phyloP scores from a whole-genome alignment of 2,329 filamentous ascomycete genomes.

The Zymoseptoria pseudotritici region DNA sequence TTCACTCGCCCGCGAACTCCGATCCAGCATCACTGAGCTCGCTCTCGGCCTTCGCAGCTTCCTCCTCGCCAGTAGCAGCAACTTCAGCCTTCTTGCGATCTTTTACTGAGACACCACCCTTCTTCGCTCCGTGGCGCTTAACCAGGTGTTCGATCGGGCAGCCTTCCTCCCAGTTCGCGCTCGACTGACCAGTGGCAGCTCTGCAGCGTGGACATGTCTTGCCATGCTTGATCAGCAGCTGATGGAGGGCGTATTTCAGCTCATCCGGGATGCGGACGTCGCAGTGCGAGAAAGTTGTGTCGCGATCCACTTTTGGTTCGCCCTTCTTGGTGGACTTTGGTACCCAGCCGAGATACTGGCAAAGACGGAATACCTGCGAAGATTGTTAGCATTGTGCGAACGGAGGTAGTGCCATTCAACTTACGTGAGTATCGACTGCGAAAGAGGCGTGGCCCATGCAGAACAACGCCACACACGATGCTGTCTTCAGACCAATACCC shows the following conservation, averaged over 20 bases:
- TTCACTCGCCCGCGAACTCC: conserved; percentile 26
- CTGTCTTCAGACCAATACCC: conserved; percentile 60
- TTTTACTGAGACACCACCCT: conserved; percentile 31
- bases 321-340: conserved; percentile 40
- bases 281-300: conserved; percentile 52
- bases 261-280: conserved; percentile 55
- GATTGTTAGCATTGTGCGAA: background rate
- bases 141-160: conserved; percentile 60
- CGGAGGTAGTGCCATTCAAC: background rate
- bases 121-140: conserved; percentile 48
- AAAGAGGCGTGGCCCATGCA: conserved; percentile 57
- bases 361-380: conserved; percentile 49
- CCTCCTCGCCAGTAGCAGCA: conserved; percentile 67
- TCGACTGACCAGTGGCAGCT: conserved; percentile 53
- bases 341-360: conserved; percentile 56
- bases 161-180: conserved; percentile 55
- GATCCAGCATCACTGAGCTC: conserved; percentile 30
- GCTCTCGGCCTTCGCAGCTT: conserved; percentile 64
- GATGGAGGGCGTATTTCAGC: conserved; percentile 56
- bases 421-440: conserved; percentile 55
- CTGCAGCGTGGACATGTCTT: conserved; percentile 55
- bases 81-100: conserved; percentile 48
- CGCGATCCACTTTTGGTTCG: conserved; percentile 40
- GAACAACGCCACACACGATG: conserved; percentile 57
- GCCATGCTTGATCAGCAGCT: conserved; percentile 55